A percentile compares a stretch with the other conserved stretches of the same genome.
phyloP scores from a whole-genome alignment of 2,329 filamentous ascomycete genomes.

The Microcyclospora pomicola region DNA sequence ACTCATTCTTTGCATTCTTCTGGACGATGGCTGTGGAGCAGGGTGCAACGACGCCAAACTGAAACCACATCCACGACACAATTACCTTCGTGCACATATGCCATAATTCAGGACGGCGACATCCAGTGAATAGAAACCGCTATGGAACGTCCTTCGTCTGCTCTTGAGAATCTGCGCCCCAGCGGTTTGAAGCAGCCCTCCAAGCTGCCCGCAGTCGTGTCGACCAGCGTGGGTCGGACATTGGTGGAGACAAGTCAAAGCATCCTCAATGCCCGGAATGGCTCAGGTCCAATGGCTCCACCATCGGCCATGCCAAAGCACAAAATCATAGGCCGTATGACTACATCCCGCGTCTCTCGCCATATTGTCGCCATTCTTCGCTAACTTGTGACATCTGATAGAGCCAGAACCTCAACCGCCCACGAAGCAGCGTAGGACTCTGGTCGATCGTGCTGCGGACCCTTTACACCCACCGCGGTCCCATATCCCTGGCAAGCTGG shows the following conservation, averaged over 20 bases:
- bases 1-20: no score
- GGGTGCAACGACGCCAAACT: no score
- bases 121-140: not conserved
- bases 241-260: slow-evolving; percentile 21
- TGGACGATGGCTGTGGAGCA: no score
- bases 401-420: slow-evolving; percentile 31
- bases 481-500: slow-evolving; percentile 6
- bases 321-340: slow-evolving; percentile 37
- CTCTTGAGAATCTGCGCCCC: slow-evolving; percentile 20
- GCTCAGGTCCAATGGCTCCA: slow-evolving; percentile 20
- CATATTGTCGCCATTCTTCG: not conserved
- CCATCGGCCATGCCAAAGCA: slow-evolving; percentile 28
- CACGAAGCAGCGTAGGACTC: slow-evolving; percentile 36
- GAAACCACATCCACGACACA: no score
- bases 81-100: no score
- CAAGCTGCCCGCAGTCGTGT: slow-evolving; percentile 14
- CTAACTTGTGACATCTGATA: no score
- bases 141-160: slow-evolving; percentile 19
- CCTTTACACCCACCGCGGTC: slow-evolving; percentile 20
- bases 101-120: no score
- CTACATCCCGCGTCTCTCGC: not conserved
- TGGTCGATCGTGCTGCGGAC: slow-evolving; percentile 35
- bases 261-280: slow-evolving; percentile 36
- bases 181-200: slow-evolving; percentile 18
- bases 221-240: slow-evolving; percentile 3